Evolutionary conservation across 2,329 filamentous ascomycete genomes (phyloP).

Genomic region (Endothia cerciana): DNA sequence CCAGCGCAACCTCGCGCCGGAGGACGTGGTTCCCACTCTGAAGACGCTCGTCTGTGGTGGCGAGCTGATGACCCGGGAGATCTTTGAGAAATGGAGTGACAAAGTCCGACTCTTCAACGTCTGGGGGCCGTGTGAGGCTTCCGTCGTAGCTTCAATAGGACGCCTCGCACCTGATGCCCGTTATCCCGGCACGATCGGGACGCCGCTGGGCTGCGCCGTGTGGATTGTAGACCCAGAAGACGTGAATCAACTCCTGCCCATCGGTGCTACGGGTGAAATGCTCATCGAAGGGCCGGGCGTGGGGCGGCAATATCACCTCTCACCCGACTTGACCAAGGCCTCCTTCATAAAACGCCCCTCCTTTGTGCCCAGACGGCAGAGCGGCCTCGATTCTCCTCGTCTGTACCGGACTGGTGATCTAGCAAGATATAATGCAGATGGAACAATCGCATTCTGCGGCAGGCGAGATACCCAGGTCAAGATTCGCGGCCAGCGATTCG

Average conservation of each 20-base stretch:
- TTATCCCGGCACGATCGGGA: not conserved
- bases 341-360: not conserved
- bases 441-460: slow-evolving; percentile 37
- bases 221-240: slow-evolving; percentile 13
- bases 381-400: too few species aligned
- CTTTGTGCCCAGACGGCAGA: not conserved
- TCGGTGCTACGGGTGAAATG: slow-evolving; percentile 10
- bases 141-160: not conserved
- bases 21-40: too few species aligned
- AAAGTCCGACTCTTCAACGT: not conserved
- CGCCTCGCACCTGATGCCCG: too few species aligned
- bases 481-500: slow-evolving; percentile 55
- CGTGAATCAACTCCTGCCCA: not conserved
- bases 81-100: not conserved
- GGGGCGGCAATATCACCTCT: not conserved
- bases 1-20: too few species aligned
- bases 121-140: slow-evolving; percentile 8
- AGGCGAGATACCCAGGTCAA: slow-evolving; percentile 57
- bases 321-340: not conserved
- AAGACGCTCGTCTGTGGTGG: too few species aligned
- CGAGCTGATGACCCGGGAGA: too few species aligned
- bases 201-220: not conserved
- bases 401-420: slow-evolving; percentile 48
- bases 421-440: slow-evolving; percentile 41
- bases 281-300: slow-evolving; percentile 16